Evolutionary conservation across 2,329 filamentous ascomycete species (phyloP).

Genomic region (Ascochyta viciae-villosae): DNA sequence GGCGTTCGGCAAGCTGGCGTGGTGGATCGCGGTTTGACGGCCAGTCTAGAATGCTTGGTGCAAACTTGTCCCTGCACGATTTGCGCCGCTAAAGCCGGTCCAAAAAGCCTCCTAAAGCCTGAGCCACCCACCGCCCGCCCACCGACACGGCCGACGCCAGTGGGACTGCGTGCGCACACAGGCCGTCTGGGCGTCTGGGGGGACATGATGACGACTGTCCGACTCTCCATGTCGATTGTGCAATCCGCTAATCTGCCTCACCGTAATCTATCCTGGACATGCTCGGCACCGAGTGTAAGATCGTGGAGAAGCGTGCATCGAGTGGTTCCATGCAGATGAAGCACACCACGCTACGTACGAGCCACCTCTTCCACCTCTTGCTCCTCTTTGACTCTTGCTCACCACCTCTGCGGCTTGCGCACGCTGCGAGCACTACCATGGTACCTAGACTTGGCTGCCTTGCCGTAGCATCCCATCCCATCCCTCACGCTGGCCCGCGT

Average conservation of each 20-base stretch:
- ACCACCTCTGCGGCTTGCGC: not conserved
- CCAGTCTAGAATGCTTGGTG: slow-evolving; percentile 22
- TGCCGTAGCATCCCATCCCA: slow-evolving; percentile 1
- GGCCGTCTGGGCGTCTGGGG: slow-evolving; percentile 3
- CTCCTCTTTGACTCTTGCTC: not conserved
- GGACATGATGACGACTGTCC: slow-evolving; percentile 16
- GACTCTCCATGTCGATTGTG: slow-evolving; percentile 6
- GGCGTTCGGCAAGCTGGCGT: slow-evolving; percentile 13
- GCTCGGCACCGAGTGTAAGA: slow-evolving; percentile 12
- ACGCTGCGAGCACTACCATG: slow-evolving; percentile 10
- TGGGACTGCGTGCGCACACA: slow-evolving; percentile 10
- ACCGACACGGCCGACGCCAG: slow-evolving; percentile 8
- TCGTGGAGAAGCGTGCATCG: slow-evolving; percentile 15
- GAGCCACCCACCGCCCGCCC: not conserved
- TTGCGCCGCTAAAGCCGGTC: slow-evolving; percentile 2
- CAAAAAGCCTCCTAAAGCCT: not conserved
- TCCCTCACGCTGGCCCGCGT: not conserved
- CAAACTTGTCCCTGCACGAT: slow-evolving; percentile 4
- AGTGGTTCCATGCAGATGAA: not conserved
- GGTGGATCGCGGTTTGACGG: slow-evolving; percentile 9
- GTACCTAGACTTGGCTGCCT: not conserved
- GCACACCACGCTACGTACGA: too few relatives aligned
- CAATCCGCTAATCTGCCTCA: slow-evolving; percentile 6
- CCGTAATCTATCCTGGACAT: slow-evolving; percentile 15
- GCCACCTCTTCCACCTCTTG: too few relatives aligned